A percentile compares a stretch with the other conserved stretches of the same genome.
These are phyloP conservation scores for Stachybotrys chartarum DNA, from an alignment of 2,329 filamentous ascomycete genomes.

Conservation along the genomic window DNA sequence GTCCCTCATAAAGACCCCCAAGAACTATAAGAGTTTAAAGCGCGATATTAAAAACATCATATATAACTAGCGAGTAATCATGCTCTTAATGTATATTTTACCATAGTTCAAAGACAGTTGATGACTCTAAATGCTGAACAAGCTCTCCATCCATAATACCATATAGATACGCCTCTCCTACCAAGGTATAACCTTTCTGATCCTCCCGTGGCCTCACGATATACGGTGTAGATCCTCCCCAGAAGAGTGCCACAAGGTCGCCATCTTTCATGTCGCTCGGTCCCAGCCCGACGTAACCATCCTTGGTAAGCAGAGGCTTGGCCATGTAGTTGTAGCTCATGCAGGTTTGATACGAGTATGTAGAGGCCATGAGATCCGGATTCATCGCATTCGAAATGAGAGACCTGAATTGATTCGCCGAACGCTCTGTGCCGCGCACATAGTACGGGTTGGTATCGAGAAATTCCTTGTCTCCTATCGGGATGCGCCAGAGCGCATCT, in stretches of 20 bases:
- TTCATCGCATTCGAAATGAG: conserved; percentile 1
- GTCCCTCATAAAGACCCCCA: too few relatives aligned
- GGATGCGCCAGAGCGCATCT: conserved; percentile 3
- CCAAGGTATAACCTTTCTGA: neutral
- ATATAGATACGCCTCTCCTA: conserved; percentile 5
- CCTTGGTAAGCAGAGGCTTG: neutral
- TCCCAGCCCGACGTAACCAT: conserved; percentile 1
- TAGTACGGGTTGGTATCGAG: conserved; percentile 2
- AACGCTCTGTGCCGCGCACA: conserved; percentile 3
- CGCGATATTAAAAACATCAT: too few relatives aligned
- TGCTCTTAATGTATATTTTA: too few relatives aligned
- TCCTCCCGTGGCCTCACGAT: neutral
- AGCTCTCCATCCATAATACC: conserved; percentile 6
- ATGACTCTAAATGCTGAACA: neutral
- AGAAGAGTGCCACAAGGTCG: conserved; percentile 3
- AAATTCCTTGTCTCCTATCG: conserved; percentile 5
- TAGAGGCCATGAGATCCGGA: conserved; percentile 1
- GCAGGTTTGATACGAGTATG: conserved; percentile 4
- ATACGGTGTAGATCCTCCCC: conserved; percentile 2
- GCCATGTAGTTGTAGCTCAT: conserved; percentile 4
- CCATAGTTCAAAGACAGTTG: neutral
- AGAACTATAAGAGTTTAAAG: too few relatives aligned
- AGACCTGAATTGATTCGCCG: neutral
- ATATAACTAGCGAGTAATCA: too few relatives aligned
- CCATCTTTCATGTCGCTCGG: conserved; percentile 1